These are phyloP conservation scores for Coelastrella sp. DNA, from an alignment of 139 green algal genomes.

Conservation along the genomic window DNA sequence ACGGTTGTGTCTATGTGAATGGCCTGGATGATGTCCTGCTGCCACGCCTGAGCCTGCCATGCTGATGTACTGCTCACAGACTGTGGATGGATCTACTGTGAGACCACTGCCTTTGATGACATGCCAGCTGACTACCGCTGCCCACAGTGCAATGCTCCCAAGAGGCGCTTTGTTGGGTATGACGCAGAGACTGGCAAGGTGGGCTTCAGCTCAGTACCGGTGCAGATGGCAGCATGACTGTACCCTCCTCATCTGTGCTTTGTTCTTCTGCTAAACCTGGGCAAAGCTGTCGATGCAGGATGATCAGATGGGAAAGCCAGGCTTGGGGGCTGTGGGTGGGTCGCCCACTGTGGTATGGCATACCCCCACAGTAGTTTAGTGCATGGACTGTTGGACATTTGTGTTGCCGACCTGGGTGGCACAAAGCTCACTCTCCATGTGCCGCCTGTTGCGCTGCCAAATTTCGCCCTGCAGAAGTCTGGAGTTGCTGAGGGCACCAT, in stretches of 20 bases:
- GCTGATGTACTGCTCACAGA: slow-evolving; percentile 52
- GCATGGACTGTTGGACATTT: no score
- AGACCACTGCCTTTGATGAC: slow-evolving; percentile 58
- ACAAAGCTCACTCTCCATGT: background rate
- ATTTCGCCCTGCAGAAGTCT: slow-evolving; percentile 55
- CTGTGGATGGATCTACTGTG: slow-evolving; percentile 93
- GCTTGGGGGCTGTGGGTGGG: no score
- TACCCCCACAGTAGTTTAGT: no score
- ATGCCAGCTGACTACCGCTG: slow-evolving; percentile 46
- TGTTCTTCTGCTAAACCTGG: background rate
- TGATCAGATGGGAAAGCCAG: no score
- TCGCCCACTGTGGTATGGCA: no score
- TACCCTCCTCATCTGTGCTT: background rate
- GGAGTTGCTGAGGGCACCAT: slow-evolving; percentile 69
- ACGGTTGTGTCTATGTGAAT: no score
- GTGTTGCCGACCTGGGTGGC: no score
- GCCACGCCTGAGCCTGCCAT: background rate
- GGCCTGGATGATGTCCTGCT: background rate
- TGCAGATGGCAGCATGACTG: background rate
- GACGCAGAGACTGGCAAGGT: slow-evolving; percentile 86
- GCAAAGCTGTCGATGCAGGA: background rate
- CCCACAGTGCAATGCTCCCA: slow-evolving; percentile 87
- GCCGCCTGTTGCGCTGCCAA: background rate
- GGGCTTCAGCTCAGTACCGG: background rate
- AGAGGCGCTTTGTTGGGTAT: slow-evolving; percentile 93